Conservation (phyloP, 1,284 basidiomycete genomes). For the Sutorius eximius region DNA sequence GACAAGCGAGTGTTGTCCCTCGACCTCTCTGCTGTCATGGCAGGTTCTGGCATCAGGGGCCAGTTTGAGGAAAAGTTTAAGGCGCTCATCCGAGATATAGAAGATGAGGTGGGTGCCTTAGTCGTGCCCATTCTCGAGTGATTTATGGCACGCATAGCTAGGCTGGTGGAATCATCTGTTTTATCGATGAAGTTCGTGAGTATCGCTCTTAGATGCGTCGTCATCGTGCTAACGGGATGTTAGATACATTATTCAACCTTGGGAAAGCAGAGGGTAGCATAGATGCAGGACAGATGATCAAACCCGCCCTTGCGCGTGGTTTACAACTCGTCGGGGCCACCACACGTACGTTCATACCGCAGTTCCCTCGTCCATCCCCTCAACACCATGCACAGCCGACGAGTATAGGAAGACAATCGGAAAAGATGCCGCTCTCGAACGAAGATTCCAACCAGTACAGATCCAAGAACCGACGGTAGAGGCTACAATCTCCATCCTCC, state of each 20-base stretch:
- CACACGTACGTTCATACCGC: slow-evolving; percentile 55
- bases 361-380: background rate
- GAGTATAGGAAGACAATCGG: slow-evolving; percentile 92
- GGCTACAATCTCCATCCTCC: slow-evolving; percentile 85
- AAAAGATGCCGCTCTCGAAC: slow-evolving; percentile 88
- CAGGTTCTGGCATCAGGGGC: slow-evolving; percentile 86
- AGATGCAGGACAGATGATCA: slow-evolving; percentile 91
- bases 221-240: slow-evolving; percentile 3
- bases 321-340: slow-evolving; percentile 87
- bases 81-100: slow-evolving; percentile 81
- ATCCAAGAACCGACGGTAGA: slow-evolving; percentile 88
- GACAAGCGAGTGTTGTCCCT: slow-evolving; percentile 80
- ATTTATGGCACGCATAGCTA: slow-evolving; percentile 23
- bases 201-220: slow-evolving; percentile 20
- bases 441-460: slow-evolving; percentile 85
- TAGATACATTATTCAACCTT: slow-evolving; percentile 79
- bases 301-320: slow-evolving; percentile 83
- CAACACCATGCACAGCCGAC: slow-evolving; percentile 48
- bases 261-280: slow-evolving; percentile 92
- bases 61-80: slow-evolving; percentile 95
- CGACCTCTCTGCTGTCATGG: slow-evolving; percentile 80
- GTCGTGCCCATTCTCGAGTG: background rate
- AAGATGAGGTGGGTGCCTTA: slow-evolving; percentile 61
- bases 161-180: slow-evolving; percentile 78
- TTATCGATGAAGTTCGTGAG: slow-evolving; percentile 90